Conservation (phyloP, 192 early-diverging fungal species). For the Glomus cerebriforme region DNA sequence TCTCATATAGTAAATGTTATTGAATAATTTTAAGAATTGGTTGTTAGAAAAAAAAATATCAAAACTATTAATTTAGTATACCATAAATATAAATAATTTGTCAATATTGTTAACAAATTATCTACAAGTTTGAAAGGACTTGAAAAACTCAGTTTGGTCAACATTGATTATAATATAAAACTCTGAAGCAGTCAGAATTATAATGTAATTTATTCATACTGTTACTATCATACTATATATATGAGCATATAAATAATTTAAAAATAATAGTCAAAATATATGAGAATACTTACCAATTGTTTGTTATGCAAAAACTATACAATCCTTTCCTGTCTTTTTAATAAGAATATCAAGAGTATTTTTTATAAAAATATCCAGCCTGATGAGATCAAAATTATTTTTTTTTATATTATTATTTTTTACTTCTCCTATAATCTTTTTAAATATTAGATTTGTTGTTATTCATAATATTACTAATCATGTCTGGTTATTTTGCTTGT, state of each 20-base stretch:
- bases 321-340: background rate
- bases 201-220: slow-evolving; percentile 4
- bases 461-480: slow-evolving; percentile 27
- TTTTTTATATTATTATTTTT: slow-evolving; percentile 24
- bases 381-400: slow-evolving; percentile 23
- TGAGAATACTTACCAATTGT: slow-evolving; percentile 1
- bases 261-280: background rate
- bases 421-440: slow-evolving; percentile 12
- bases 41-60: background rate
- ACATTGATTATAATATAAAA: slow-evolving; percentile 1
- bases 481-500: slow-evolving; percentile 27
- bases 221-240: background rate
- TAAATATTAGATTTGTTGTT: slow-evolving; percentile 32
- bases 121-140: slow-evolving; percentile 27
- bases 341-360: slow-evolving; percentile 16
- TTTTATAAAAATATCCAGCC: slow-evolving; percentile 27
- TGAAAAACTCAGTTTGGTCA: slow-evolving; percentile 22
- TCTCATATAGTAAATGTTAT: background rate
- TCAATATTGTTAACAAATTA: slow-evolving; percentile 21
- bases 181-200: slow-evolving; percentile 6
- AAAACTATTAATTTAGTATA: background rate
- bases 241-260: too few relatives aligned
- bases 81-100: slow-evolving; percentile 11
- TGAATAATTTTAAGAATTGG: background rate
- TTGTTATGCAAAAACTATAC: slow-evolving; percentile 7